Evolutionary conservation across 768 basidiomycete genomes (phyloP).

Genomic region (Pulveroboletus ravenelii): DNA sequence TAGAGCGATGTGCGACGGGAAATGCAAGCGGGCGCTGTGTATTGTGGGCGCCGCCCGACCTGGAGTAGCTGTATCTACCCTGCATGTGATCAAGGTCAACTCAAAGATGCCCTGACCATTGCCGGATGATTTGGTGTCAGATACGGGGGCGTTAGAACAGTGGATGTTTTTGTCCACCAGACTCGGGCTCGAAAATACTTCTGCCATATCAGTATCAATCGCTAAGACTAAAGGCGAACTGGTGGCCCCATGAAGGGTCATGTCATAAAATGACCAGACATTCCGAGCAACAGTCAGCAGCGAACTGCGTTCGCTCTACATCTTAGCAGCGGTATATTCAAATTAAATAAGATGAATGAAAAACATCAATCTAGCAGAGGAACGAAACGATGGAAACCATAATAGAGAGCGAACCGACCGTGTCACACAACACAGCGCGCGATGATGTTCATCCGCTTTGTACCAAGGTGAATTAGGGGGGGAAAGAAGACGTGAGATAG

Average conservation of each 20-base stretch:
- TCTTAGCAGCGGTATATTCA: constrained; percentile 15
- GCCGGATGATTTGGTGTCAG: too few relatives aligned
- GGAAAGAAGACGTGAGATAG: constrained; percentile 17
- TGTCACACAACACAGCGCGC: constrained; percentile 21
- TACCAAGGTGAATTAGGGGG: constrained; percentile 20
- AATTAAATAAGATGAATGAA: constrained; percentile 11
- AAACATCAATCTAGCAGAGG: constrained; percentile 3
- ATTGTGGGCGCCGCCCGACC: constrained; percentile 59
- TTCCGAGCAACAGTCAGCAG: neutral
- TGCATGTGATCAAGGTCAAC: too few relatives aligned
- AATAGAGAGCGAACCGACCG: constrained; percentile 29
- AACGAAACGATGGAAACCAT: neutral
- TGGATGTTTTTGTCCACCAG: too few relatives aligned
- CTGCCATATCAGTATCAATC: neutral
- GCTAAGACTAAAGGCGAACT: neutral
- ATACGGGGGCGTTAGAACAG: too few relatives aligned
- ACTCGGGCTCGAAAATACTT: neutral
- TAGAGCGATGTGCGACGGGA: constrained; percentile 72
- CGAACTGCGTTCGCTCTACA: neutral
- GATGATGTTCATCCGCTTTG: constrained; percentile 13
- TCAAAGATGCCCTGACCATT: too few relatives aligned
- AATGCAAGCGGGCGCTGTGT: constrained; percentile 78
- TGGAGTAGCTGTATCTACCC: neutral
- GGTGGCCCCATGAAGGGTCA: too few relatives aligned
- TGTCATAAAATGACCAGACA: too few relatives aligned